Evolutionary conservation across 352 stramenopile genomes (phyloP), one percentile per base, ranked within the genome.

Genomic region (Pythium dissimile): DNA sequence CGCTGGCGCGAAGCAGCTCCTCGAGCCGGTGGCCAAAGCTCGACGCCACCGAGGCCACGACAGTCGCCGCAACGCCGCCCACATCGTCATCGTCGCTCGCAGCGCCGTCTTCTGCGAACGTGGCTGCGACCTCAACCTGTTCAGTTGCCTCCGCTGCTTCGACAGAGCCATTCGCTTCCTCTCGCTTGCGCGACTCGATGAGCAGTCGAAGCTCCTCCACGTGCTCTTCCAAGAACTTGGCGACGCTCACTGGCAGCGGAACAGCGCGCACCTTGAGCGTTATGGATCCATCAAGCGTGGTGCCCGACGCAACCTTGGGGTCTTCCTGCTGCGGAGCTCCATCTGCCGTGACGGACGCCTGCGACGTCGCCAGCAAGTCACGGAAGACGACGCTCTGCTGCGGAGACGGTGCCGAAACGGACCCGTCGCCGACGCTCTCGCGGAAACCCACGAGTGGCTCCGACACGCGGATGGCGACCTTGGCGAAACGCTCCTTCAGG

Each of bases 381-480:
- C 84, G 80, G 35, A 89, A 89, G 13, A 92, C 74, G 6, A 89
- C 77, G 6, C 72, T 81, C 43, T 88, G 76, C 42, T 92, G 82
- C 34, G 75, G 72, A 4, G 79, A 74, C 10, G 79, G 80, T n/a
- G 84, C 70, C 26, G 44, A 32, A 13, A 24, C 57, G 21, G 67
- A 70, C 13, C 76, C 80, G 7, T 78, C 70, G 0, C 84, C 73
- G 37, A 96, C 73, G 32, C 75, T 96, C 66, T 97, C 89, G n/a
- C 84, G 72, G 60, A 97, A 97, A 8, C 82, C 77, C n/a, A 97
- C 85, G 2, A 97, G 71, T 2, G 89, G 89, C 53, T 90, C 84
- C 0, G 87, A 96, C 12, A 92, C 82, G 15, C 82, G 79, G 42
- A 96, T 71, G 2, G 84, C 73, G 0, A 97, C 75, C 63, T 91